A percentile compares a stretch with the other conserved stretches of the same genome.
phyloP scores from a whole-genome alignment of 345 rosid species.

The Rhodomyrtus tomentosa region DNA sequence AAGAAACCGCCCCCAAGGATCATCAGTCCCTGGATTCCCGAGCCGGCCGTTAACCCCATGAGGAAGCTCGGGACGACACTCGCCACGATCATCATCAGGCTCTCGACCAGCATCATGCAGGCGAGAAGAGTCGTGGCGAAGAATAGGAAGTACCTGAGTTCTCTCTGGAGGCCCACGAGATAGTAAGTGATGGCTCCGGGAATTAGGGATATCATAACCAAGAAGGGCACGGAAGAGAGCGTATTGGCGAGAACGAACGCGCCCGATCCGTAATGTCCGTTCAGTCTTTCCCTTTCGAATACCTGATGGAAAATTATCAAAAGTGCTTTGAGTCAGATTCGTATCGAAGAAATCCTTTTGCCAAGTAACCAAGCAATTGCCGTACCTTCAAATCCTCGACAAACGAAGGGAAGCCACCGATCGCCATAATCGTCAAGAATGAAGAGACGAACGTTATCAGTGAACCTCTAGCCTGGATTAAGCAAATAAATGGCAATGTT shows the following conservation, averaged over 20 bases:
- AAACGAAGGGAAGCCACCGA: conserved; percentile 51
- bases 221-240: conserved; percentile 30
- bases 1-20: conserved; percentile 40
- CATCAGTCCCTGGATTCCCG: conserved; percentile 51
- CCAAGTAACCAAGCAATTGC: not conserved
- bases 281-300: conserved; percentile 36
- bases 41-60: conserved; percentile 39
- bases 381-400: conserved; percentile 50
- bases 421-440: conserved; percentile 38
- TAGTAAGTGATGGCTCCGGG: conserved; percentile 33
- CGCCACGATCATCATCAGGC: conserved; percentile 52
- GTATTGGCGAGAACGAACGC: conserved; percentile 30
- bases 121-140: conserved; percentile 14
- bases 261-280: conserved; percentile 34
- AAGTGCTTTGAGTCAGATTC: not conserved
- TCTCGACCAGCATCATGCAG: conserved; percentile 37
- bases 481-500: not conserved
- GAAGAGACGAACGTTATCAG: conserved; percentile 27
- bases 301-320: conserved; percentile 8
- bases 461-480: conserved; percentile 28
- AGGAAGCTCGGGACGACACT: conserved; percentile 36
- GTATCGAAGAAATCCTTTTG: not conserved
- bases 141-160: conserved; percentile 18
- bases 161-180: conserved; percentile 23
- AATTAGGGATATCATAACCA: conserved; percentile 20